phyloP scores from a whole-genome alignment of 2,329 filamentous ascomycete genomes.

The Colletotrichum liriopes region DNA sequence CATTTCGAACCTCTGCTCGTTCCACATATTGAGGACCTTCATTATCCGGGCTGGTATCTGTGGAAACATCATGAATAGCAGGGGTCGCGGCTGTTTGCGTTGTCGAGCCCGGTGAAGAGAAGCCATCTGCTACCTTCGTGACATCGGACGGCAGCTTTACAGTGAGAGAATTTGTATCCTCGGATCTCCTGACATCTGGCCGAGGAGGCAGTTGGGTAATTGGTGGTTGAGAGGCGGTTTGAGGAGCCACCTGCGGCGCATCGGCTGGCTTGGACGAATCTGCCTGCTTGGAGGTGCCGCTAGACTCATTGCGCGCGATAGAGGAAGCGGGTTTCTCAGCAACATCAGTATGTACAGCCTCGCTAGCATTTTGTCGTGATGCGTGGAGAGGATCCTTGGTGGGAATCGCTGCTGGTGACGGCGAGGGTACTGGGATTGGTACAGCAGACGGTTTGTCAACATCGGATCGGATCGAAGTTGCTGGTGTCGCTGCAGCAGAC shows the following conservation, averaged over 20 bases:
- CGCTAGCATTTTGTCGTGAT: conserved; percentile 29
- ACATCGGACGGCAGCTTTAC: conserved; percentile 56
- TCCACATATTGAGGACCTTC: conserved; percentile 73
- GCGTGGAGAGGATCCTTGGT: conserved; percentile 34
- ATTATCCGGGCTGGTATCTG: conserved; percentile 82
- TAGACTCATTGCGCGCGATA: conserved; percentile 2
- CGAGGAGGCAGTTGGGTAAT: conserved; percentile 42
- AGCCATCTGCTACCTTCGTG: conserved; percentile 58
- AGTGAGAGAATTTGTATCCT: conserved; percentile 43
- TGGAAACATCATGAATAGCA: conserved; percentile 76
- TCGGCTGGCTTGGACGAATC: conserved; percentile 17
- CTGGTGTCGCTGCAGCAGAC: conserved; percentile 3
- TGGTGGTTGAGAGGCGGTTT: neutral
- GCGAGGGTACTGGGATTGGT: neutral
- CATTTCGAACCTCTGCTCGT: conserved; percentile 55
- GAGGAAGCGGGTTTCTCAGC: conserved; percentile 2
- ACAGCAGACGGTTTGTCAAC: conserved; percentile 9
- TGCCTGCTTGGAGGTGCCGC: conserved; percentile 22
- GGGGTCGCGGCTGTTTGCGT: conserved; percentile 83
- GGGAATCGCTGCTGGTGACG: neutral
- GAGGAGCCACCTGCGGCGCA: neutral
- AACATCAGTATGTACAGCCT: neutral
- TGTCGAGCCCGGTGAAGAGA: conserved; percentile 76
- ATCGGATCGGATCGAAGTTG: conserved; percentile 19
- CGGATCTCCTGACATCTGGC: conserved; percentile 54